Evolutionary conservation across 495 filamentous ascomycete species (phyloP).

Genomic region (Neurospora sp.): DNA sequence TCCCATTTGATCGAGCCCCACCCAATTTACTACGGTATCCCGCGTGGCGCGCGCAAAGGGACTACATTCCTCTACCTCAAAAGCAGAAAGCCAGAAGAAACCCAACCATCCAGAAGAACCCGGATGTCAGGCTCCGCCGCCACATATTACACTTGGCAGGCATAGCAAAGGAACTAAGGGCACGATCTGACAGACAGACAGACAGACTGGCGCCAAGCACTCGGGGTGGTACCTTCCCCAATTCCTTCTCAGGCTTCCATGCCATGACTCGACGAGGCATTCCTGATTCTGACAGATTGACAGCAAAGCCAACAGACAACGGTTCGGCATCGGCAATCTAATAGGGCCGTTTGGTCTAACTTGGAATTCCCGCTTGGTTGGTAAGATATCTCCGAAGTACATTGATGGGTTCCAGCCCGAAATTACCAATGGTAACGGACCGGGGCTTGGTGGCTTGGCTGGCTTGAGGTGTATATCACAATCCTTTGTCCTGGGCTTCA

Average conservation of each 20-base stretch:
- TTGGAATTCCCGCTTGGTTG: not conserved
- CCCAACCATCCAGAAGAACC: not conserved
- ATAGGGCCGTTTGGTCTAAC: not conserved
- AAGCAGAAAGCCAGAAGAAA: not conserved
- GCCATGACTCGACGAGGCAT: not conserved
- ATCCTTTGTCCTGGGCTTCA: not conserved
- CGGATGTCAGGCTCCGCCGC: not conserved
- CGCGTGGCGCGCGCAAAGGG: no score
- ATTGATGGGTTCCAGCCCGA: not conserved
- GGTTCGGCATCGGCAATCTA: not conserved
- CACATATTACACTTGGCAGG: not conserved
- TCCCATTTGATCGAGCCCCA: not conserved
- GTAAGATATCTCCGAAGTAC: not conserved
- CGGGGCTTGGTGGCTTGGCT: not conserved
- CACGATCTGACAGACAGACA: not conserved
- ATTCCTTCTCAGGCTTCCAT: not conserved
- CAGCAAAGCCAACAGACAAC: not conserved
- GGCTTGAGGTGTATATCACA: not conserved
- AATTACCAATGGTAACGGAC: not conserved
- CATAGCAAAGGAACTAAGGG: not conserved
- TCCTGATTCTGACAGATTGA: not conserved
- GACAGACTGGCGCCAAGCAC: not conserved
- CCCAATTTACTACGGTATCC: not conserved
- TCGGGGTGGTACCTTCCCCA: not conserved
- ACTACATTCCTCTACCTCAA: not conserved